Evolutionary conservation across 208 protist species (phyloP), one percentile per base, ranked within the genome.

Genomic region (Trypanosoma boissoni): DNA sequence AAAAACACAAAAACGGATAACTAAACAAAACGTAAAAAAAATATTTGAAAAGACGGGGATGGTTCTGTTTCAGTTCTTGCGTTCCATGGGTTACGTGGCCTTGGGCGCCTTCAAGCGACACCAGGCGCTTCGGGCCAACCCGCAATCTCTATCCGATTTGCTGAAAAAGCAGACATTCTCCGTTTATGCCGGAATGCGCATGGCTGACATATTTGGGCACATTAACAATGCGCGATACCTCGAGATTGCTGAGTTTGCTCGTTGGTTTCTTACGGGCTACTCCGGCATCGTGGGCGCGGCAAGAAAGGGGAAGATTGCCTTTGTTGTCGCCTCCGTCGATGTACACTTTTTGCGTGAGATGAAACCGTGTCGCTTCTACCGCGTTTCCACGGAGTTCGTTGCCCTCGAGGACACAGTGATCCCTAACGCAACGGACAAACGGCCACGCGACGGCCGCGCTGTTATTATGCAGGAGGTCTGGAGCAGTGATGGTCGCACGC

Each of bases 201-300:
- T 82, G 78, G 61, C 74, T 7, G 81, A 85, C 56, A 42, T 66
- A 14, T 69, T 73, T 21, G 72, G 71, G 10, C 81, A 88, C 52
- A 70, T 88, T 24, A 88, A 88, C 68, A 85, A 88, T 67, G 32
- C 77, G 45, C 76, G 69, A 62, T 88, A 88, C 50, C 68, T 88
- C n/a, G 81, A 85, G 44, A 67, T 88, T 28, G 58, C 64, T 53
- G 81, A 88, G 65, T 77, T 79, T 43, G 78, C 57, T 21, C 74
- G 81, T 34, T 83, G 77, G 77, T 71, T 83, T 46, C 46, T 68
- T 37, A 24, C 66, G 2, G 49, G 53, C 2, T 76, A 79, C 37
- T 41, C 62, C 0, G 68, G 78, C 6, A 12, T 76, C 0, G 54
- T 14, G 3, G 2, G 8, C 1, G 20, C 23, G 1, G 52, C 68